Conservation (phyloP, 805 yeast genomes). For the Lipomyces chichibuensis region DNA sequence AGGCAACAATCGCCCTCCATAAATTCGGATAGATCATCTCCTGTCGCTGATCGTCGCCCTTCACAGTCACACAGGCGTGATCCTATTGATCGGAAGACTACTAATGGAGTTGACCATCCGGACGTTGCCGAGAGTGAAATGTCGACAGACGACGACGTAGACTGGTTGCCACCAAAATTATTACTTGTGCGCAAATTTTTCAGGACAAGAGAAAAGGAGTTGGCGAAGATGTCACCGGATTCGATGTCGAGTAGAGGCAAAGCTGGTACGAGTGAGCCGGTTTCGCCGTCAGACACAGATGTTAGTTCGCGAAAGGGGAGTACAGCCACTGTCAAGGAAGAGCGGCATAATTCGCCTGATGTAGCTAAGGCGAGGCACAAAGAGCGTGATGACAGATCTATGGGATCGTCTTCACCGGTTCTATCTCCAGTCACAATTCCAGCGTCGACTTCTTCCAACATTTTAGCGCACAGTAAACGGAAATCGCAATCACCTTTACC, state of each 20-base stretch:
- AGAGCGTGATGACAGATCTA: constrained; percentile 1
- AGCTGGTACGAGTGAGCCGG: constrained; percentile 2
- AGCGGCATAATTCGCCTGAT: constrained; percentile 5
- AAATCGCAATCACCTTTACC: neutral
- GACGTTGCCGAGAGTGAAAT: constrained; percentile 29
- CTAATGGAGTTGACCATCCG: neutral
- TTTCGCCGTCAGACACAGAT: constrained; percentile 3
- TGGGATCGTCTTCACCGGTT: neutral
- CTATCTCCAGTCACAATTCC: neutral
- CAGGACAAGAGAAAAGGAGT: constrained; percentile 20
- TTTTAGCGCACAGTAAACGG: neutral
- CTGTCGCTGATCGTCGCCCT: neutral
- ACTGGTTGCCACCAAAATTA: constrained; percentile 33
- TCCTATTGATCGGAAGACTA: constrained; percentile 1
- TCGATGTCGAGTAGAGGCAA: constrained; percentile 9
- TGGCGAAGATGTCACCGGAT: constrained; percentile 20
- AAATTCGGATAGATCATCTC: neutral
- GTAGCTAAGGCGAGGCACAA: neutral
- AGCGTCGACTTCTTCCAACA: neutral
- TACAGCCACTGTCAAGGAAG: neutral
- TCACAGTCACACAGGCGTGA: constrained; percentile 3
- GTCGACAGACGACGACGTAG: constrained; percentile 32
- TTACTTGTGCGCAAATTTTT: constrained; percentile 29
- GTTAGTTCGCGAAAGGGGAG: constrained; percentile 12
- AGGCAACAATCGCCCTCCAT: neutral